Evolutionary conservation across 2,329 filamentous ascomycete species (phyloP).

Genomic region (Graphiopsis chlorocephala): DNA sequence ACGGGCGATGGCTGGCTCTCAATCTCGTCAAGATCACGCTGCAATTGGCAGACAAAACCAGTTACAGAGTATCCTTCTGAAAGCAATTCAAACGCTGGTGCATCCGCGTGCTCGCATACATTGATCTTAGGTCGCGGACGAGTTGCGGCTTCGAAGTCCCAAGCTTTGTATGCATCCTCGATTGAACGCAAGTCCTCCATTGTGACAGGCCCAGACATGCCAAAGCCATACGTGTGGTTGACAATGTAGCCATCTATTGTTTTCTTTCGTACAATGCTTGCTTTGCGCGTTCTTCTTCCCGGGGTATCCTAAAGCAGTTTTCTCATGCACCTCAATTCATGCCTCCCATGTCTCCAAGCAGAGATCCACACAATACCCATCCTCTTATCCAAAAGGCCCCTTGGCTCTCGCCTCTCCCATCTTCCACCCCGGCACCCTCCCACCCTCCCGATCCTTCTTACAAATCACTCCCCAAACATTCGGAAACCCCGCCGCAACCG

Average conservation of each 20-base stretch:
- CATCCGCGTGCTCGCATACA: not conserved
- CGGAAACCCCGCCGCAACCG: slow-evolving; percentile 72
- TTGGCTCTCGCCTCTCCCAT: not conserved
- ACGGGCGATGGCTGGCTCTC: too few relatives aligned
- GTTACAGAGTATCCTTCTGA: not conserved
- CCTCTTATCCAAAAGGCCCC: not conserved
- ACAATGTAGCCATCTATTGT: not conserved
- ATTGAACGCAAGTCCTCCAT: not conserved
- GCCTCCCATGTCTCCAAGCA: not conserved
- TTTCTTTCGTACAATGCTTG: not conserved
- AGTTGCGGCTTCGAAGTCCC: not conserved
- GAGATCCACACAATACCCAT: not conserved
- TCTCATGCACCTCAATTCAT: not conserved
- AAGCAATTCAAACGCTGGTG: not conserved
- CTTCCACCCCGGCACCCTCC: slow-evolving; percentile 72
- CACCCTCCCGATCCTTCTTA: slow-evolving; percentile 58
- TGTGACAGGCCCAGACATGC: not conserved
- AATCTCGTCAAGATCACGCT: not conserved
- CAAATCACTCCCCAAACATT: slow-evolving; percentile 67
- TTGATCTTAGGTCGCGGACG: not conserved
- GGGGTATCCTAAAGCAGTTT: not conserved
- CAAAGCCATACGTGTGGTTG: not conserved
- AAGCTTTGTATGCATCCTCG: not conserved
- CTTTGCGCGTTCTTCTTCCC: not conserved
- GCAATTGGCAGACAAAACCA: not conserved